phyloP scores from a whole-genome alignment of 345 rosid species.

The Fremontodendron californicum region DNA sequence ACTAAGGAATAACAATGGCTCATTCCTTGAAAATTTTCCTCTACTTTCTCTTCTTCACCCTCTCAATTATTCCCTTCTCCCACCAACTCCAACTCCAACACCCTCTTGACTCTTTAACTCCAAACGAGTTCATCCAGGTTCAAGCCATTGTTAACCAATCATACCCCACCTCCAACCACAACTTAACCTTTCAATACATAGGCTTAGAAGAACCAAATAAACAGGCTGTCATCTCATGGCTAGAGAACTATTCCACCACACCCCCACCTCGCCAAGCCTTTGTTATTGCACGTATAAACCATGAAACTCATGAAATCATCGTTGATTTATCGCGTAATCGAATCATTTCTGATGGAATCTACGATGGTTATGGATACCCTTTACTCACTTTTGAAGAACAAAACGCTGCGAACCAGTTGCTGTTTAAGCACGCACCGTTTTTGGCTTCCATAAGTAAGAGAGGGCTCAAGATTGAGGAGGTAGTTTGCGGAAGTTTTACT shows the following conservation, averaged over 20 bases:
- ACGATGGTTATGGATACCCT: conserved; percentile 34
- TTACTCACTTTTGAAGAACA: conserved; percentile 27
- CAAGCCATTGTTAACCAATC: conserved; percentile 13
- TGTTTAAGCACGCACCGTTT: conserved; percentile 26
- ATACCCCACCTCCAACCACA: conserved; percentile 11
- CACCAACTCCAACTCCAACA: conserved; percentile 19
- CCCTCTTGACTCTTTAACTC: conserved; percentile 32
- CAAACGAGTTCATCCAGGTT: conserved; percentile 22
- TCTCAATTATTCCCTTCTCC: conserved; percentile 1
- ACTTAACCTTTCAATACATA: conserved; percentile 30
- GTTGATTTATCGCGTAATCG: conserved; percentile 19
- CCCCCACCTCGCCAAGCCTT: conserved; percentile 38
- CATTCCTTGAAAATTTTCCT: neutral
- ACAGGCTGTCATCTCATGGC: conserved; percentile 25
- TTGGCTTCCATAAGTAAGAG: conserved; percentile 15
- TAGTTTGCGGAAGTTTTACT: conserved; percentile 17
- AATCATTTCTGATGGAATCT: conserved; percentile 17
- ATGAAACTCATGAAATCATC: conserved; percentile 24
- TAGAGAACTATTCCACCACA: conserved; percentile 1
- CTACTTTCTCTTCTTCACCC: neutral
- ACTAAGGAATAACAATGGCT: conserved; percentile 7
- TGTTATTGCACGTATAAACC: conserved; percentile 31
- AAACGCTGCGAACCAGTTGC: conserved; percentile 11
- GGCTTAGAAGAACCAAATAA: conserved; percentile 41
- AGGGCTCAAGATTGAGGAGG: conserved; percentile 30